Evolutionary conservation across 805 yeast species (phyloP).

Genomic region (Suhomyces kilbournensis): DNA sequence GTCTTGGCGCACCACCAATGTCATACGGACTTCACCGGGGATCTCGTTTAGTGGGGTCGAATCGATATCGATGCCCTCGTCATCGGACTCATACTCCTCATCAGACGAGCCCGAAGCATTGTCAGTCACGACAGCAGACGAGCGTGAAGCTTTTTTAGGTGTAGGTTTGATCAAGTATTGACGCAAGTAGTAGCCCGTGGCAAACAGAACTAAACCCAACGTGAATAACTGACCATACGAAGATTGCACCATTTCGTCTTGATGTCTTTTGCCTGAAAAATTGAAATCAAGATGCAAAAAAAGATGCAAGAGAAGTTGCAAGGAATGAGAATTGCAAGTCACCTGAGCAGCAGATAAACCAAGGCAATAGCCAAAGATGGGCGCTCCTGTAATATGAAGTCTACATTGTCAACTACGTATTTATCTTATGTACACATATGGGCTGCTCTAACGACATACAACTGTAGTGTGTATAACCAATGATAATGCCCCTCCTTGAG

Average conservation of each 20-base stretch:
- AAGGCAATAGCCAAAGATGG: not conserved
- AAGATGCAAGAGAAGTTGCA: not conserved
- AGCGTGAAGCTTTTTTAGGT: conserved; percentile 6
- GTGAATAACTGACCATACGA: conserved; percentile 23
- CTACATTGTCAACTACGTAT: not conserved
- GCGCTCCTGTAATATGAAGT: not conserved
- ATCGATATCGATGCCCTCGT: conserved; percentile 54
- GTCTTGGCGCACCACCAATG: conserved; percentile 83
- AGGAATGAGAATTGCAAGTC: not conserved
- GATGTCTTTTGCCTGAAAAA: not conserved
- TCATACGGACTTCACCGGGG: conserved; percentile 84
- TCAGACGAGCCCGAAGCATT: conserved; percentile 13
- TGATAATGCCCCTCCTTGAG: not conserved
- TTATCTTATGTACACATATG: not conserved
- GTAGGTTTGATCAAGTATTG: conserved; percentile 12
- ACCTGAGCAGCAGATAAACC: not conserved
- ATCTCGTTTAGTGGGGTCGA: conserved; percentile 59
- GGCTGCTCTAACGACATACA: not conserved
- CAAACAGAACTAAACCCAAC: conserved; percentile 34
- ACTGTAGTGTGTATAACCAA: too few relatives aligned
- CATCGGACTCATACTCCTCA: conserved; percentile 46
- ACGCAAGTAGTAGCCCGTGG: conserved; percentile 34
- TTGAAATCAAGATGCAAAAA: not conserved
- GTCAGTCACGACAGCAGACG: not conserved
- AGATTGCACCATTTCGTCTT: conserved; percentile 3